These are phyloP conservation scores for Hawksworthiomyces lignivorus DNA, from an alignment of 2,329 filamentous ascomycete genomes.

Conservation along the genomic window DNA sequence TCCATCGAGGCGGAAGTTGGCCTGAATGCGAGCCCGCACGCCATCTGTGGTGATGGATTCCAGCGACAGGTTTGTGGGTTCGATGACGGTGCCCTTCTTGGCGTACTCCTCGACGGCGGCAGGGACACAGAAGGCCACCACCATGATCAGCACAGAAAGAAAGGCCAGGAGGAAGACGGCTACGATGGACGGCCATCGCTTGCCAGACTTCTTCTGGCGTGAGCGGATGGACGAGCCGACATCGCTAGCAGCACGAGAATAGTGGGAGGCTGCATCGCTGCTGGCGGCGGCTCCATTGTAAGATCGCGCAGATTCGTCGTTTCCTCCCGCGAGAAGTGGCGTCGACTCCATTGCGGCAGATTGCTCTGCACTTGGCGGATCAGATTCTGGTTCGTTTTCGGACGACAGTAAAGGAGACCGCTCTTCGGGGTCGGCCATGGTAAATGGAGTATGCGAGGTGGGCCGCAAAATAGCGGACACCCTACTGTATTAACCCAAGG, in stretches of 20 bases:
- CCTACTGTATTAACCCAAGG: too few relatives aligned
- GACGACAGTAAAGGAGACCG: conserved; percentile 35
- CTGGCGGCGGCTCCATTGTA: background rate
- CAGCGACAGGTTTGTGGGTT: conserved; percentile 76
- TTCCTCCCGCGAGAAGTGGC: conserved; percentile 37
- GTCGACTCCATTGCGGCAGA: conserved; percentile 34
- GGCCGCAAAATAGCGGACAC: background rate
- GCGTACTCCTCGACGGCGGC: conserved; percentile 78
- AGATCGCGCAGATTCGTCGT: background rate
- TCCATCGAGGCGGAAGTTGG: conserved; percentile 73
- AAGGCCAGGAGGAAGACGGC: conserved; percentile 61
- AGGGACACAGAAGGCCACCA: conserved; percentile 74
- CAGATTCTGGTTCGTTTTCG: conserved; percentile 10
- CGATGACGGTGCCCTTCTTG: conserved; percentile 71
- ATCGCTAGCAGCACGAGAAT: conserved; percentile 9
- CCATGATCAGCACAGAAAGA: conserved; percentile 59
- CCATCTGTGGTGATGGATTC: conserved; percentile 76
- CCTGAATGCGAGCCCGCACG: conserved; percentile 71
- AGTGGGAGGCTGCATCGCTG: background rate
- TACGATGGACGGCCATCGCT: conserved; percentile 70
- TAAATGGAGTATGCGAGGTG: background rate
- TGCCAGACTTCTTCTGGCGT: conserved; percentile 30
- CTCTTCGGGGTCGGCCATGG: conserved; percentile 37
- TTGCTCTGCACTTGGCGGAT: background rate
- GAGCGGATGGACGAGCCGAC: conserved; percentile 25